Percentiles rank a stretch among this genome's conserved stretches.
Conservation (phyloP, 495 filamentous ascomycete species). For the Penicillium psychrofluorescens region DNA sequence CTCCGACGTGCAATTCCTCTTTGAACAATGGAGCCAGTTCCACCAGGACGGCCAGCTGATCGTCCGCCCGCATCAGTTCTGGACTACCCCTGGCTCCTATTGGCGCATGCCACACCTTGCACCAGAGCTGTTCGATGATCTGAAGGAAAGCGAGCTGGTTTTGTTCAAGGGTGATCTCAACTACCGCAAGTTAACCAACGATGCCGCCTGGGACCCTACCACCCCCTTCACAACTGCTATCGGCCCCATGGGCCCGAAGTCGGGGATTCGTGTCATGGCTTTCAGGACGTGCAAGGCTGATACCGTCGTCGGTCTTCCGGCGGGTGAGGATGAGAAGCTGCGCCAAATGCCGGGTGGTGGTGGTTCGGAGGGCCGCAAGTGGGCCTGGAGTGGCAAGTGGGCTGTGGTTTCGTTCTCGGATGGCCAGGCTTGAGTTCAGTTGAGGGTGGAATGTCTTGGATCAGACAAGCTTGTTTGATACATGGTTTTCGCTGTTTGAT, state of each 20-base stretch:
- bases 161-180: slow-evolving; percentile 97
- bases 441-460: too few relatives aligned
- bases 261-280: slow-evolving; percentile 72
- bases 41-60: slow-evolving; percentile 77
- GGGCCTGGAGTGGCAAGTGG: slow-evolving; percentile 98
- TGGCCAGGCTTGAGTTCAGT: slow-evolving; percentile 43
- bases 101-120: slow-evolving; percentile 73
- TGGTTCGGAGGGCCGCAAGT: slow-evolving; percentile 68
- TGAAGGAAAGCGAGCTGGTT: slow-evolving; percentile 81
- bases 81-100: slow-evolving; percentile 78
- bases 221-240: slow-evolving; percentile 82
- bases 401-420: slow-evolving; percentile 86
- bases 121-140: slow-evolving; percentile 62
- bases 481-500: too few relatives aligned
- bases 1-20: slow-evolving; percentile 64
- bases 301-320: slow-evolving; percentile 79
- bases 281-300: slow-evolving; percentile 95
- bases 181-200: slow-evolving; percentile 82
- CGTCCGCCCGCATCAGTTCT: slow-evolving; percentile 77
- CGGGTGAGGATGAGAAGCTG: slow-evolving; percentile 75
- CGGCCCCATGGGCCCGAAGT: slow-evolving; percentile 74
- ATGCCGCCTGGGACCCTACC: slow-evolving; percentile 80
- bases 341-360: slow-evolving; percentile 58
- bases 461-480: too few relatives aligned
- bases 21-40: slow-evolving; percentile 68